Evolutionary conservation across 768 basidiomycete species (phyloP), one percentile per base, ranked within the genome.

Genomic region (Leccinum broughii): DNA sequence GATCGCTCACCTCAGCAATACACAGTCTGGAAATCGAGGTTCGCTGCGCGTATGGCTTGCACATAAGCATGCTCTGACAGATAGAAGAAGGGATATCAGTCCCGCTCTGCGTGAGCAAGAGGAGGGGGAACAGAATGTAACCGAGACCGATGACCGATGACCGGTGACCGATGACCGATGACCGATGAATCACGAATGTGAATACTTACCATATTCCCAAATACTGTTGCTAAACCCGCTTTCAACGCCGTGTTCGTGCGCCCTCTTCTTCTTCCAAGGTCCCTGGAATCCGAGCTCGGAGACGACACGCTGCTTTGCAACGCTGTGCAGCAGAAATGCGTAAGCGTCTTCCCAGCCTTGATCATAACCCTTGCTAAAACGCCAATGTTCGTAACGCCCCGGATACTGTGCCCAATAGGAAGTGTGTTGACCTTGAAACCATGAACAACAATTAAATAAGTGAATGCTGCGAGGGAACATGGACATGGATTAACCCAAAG

Each of bases 311-410:
- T 55, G 59, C 22, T 51, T 62, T 15, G 66, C 56, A 32, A 61
- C 56, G 35, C 54, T 56, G 59, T 73, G 62, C 39, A 65, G 15
- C 52, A 89, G 77, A 75, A 92, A 92, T 35, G 67, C 55, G 66
- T 84, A 83, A 0, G 83, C 83, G 59, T 88, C 89, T 26, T 86
- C 83, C 92, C 92, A 93, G 1, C 91, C 92, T 55, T 78, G 75
- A 2, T 77, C 37, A 64, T 86, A 92, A 2, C 90, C 92, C 2
- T 83, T 78, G 26, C 74, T 78, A 66, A 92, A 92, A 5, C 88
- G 80, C 73, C 81, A 82, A 60, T 90, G 88, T 57, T 89, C 80
- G 62, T 89, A 88, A 10, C 81, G 70, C 0, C 86, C 85, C 1
- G 80, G 78, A 59, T 83, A 77, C 55, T 79, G 76, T 0, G 80